Evolutionary conservation across 2,329 filamentous ascomycete species (phyloP).

Genomic region (Orbilia brochopaga): DNA sequence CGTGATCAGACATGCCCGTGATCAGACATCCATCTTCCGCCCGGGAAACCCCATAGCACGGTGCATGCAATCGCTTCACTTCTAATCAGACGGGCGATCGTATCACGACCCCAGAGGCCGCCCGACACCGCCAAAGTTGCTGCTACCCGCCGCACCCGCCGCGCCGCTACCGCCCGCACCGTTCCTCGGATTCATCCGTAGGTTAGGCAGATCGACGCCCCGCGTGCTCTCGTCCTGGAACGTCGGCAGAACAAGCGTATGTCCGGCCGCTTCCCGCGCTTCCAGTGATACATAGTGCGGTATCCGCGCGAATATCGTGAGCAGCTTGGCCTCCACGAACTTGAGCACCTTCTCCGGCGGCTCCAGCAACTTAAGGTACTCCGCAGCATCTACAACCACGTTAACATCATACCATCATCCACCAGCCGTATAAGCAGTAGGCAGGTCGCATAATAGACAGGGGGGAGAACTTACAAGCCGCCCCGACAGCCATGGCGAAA

Average conservation of each 20-base stretch:
- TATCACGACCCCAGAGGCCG: conserved; percentile 28
- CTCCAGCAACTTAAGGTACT: conserved; percentile 85
- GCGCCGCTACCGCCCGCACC: conserved; percentile 13
- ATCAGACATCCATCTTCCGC: too few relatives aligned
- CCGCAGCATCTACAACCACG: conserved; percentile 71
- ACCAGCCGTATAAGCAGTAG: background rate
- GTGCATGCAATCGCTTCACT: too few relatives aligned
- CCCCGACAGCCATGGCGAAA: conserved; percentile 81
- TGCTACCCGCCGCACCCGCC: conserved; percentile 11
- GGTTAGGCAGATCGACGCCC: conserved; percentile 40
- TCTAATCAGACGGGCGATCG: too few relatives aligned
- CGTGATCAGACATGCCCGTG: too few relatives aligned
- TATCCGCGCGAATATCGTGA: conserved; percentile 62
- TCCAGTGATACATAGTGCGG: conserved; percentile 43
- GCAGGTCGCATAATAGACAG: background rate
- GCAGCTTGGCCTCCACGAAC: conserved; percentile 87
- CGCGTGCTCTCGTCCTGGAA: conserved; percentile 33
- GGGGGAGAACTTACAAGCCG: conserved; percentile 71
- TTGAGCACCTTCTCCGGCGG: conserved; percentile 86
- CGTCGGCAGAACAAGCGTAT: conserved; percentile 39
- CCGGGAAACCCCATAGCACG: too few relatives aligned
- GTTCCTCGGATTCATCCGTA: conserved; percentile 47
- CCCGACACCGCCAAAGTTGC: conserved; percentile 41
- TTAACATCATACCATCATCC: conserved; percentile 35
- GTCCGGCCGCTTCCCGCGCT: conserved; percentile 30